Percentiles rank a stretch among this genome's conserved stretches.
These are phyloP conservation scores for Diaporthe destruens DNA, from an alignment of 2,329 filamentous ascomycete genomes.

Conservation along the genomic window DNA sequence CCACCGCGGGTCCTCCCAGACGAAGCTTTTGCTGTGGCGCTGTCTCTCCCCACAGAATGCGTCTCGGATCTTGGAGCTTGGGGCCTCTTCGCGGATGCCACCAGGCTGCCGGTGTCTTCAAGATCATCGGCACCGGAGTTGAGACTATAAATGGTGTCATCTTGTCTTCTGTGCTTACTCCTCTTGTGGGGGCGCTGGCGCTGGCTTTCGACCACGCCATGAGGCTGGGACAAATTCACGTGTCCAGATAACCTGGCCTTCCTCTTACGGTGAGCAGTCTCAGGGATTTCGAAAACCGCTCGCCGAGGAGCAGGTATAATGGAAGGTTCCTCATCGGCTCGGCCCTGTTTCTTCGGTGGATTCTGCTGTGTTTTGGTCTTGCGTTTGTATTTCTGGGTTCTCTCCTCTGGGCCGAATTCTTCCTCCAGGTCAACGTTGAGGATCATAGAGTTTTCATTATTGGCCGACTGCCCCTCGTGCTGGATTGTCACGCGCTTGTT, in stretches of 20 bases:
- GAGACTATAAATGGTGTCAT: not conserved
- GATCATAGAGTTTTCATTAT: not conserved
- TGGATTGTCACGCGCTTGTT: not conserved
- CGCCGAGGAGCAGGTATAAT: not conserved
- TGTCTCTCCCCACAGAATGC: not conserved
- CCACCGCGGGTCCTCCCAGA: not conserved
- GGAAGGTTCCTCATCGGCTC: not conserved
- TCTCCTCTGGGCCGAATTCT: not conserved
- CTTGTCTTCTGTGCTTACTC: not conserved
- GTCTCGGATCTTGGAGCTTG: not conserved
- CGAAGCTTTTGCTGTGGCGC: not conserved
- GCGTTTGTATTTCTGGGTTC: not conserved
- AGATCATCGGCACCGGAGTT: not conserved
- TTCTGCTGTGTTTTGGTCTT: no score
- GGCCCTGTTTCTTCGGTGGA: not conserved
- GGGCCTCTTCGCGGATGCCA: not conserved
- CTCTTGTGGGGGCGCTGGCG: not conserved
- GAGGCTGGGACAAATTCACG: not conserved
- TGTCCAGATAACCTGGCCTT: not conserved
- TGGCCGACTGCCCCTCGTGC: not conserved
- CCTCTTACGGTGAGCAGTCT: not conserved
- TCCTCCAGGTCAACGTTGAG: conserved; percentile 9
- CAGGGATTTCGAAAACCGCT: not conserved
- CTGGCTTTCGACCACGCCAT: not conserved
- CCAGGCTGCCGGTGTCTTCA: not conserved